A percentile compares a stretch with the other conserved stretches of the same genome.
Conservation (phyloP, 257 asterid species). For the Echium plantagineum region DNA sequence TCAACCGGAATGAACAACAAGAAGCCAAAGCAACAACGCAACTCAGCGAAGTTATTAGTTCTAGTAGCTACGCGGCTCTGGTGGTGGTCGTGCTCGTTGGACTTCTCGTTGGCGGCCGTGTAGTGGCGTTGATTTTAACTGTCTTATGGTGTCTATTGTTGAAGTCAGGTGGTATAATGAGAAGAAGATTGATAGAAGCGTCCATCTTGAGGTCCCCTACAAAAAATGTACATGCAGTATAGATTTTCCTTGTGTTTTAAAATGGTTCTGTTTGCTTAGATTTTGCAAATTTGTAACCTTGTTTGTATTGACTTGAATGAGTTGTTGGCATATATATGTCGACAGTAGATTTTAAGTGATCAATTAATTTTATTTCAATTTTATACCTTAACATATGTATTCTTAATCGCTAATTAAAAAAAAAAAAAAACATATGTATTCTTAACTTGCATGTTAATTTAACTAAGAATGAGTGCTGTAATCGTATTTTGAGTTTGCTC, state of each 20-base stretch:
- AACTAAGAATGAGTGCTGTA: no score
- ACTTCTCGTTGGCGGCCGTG: conserved; percentile 41
- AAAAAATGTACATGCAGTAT: background rate
- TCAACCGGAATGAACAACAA: background rate
- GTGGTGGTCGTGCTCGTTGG: conserved; percentile 48
- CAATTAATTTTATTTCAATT: no score
- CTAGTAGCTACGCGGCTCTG: conserved; percentile 8
- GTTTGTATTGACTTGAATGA: background rate
- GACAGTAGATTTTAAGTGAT: no score
- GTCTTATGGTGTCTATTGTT: conserved; percentile 40
- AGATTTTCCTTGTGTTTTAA: background rate
- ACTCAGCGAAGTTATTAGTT: background rate
- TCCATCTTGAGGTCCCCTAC: conserved; percentile 6
- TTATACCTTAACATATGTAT: no score
- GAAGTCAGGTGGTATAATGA: conserved; percentile 25
- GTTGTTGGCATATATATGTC: background rate
- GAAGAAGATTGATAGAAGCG: conserved; percentile 11
- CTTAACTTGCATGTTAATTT: no score
- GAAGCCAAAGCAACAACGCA: conserved; percentile 5
- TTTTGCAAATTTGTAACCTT: background rate
- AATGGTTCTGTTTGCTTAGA: background rate
- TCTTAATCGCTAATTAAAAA: no score
- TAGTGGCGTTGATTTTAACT: conserved; percentile 36
- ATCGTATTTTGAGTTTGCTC: no score
- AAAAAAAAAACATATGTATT: no score